Base-by-base conservation (phyloP, 495 filamentous ascomycete species). In the Cenococcum geophilum region DNA sequence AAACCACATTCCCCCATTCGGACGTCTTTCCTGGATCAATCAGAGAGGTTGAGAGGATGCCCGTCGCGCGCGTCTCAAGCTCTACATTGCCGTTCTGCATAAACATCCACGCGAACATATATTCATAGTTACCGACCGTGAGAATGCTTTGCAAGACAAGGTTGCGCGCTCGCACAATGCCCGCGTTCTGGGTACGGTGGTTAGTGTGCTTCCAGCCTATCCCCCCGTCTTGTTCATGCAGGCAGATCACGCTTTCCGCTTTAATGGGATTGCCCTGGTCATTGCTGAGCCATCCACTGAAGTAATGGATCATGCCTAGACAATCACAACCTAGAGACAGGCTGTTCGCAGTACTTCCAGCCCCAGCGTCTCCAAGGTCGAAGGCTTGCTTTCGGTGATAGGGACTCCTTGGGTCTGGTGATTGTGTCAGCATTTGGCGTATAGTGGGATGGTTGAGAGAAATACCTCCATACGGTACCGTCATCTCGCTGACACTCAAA, bases 401-500 rank as follows among this genome's bases (percentile, higher is more conserved):
- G 5, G 70, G 70, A 14, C 32, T 57, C 18, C 70, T 45, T 9
- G 68, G 68, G 49, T 68, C 66, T 32, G 6, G 6, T 3, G 6
- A 32, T 32, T 6, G 6, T 6, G 27, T 32, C 27, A 32, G 27
- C 27, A 3, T 32, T 32, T 32, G 3, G 27, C 2, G 27, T 27
- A 49, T 12, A 18, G 14, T 20, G 9, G 45, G 45, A 9, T 18
- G 10, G 22, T n/a, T 18, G n/a, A 49, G 45, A 18, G 16, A 49
- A 22, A 4, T 47, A n/a, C 45, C 45, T 57, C 62, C 74, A 65
- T 82, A 78, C 0, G 84, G 84, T n/a, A 89, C 83, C 10, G 82
- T 87, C 85, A 89, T 88, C 60, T 89, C 87, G 9, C 84, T 88
- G 20, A 88, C 76, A 20, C 81, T 78, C 47, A 90, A 74, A 23